Evolutionary conservation across 345 rosid species (phyloP), one percentile per base, ranked within the genome.

Genomic region (Sisymbrium altissimum): DNA sequence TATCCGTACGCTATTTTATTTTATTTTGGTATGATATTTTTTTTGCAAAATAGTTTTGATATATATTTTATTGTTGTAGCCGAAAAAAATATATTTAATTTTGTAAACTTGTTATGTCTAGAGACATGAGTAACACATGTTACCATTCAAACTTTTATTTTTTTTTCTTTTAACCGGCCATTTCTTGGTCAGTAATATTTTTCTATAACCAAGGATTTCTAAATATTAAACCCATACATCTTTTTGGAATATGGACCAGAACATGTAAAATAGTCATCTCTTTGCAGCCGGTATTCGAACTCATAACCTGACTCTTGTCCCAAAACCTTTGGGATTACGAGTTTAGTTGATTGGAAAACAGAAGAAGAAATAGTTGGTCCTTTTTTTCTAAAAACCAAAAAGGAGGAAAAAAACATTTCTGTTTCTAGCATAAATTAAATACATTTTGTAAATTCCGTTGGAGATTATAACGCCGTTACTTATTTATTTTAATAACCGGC

Each of bases 391-490:
- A 43, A 43, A 17, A 17, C 5, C 13, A 4, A 41, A 41, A 17
- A 15, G 21, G 13, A 6, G n/a, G 15, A 41, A 14, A 15, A 15
- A 45, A 48, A 21, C 29, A 44, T 9, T 21, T 50, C 27, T 18
- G 13, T 2, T 50, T 21, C 23, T 50, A 19, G 55, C 14, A 50
- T n/a, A 49, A 3, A 49, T 4, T 2, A 25, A 5, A 18, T 32
- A 32, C 4, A 8, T 30, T 27, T 41, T 70, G 5, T 44, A 57
- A 41, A 57, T n/a, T 13, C 65, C 23, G 7, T 11, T 33, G 29
- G 49, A 61, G 40, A 71, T 52, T 52, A 32, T 30, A 52, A 53
- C 63, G 63, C 36, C 55, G 64, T 63, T 35, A 53, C 30, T 18
- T 2, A 0, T 54, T 3, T 18, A 40, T 9, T 49, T 11, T 38